phyloP scores from a whole-genome alignment of 2,329 filamentous ascomycete genomes.

The Colletotrichum tropicicola region DNA sequence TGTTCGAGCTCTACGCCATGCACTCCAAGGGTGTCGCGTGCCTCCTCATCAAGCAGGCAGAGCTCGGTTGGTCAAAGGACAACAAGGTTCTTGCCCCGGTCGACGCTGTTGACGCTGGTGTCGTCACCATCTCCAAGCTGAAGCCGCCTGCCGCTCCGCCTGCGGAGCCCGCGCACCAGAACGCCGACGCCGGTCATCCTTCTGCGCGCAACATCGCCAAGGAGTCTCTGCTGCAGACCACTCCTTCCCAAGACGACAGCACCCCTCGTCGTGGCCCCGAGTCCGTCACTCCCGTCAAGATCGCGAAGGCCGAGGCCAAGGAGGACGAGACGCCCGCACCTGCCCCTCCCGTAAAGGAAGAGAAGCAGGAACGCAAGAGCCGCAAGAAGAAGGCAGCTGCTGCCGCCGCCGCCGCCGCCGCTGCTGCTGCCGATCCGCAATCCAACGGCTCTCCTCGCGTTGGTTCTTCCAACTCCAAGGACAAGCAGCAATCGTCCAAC shows the following conservation, averaged over 20 bases:
- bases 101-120: constrained; percentile 77
- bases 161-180: constrained; percentile 51
- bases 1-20: constrained; percentile 97
- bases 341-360: constrained; percentile 43
- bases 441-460: constrained; percentile 51
- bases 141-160: constrained; percentile 59
- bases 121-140: constrained; percentile 80
- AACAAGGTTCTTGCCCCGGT: constrained; percentile 86
- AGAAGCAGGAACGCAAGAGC: constrained; percentile 70
- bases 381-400: constrained; percentile 75
- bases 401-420: constrained; percentile 47
- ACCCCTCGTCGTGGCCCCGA: constrained; percentile 42
- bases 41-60: constrained; percentile 83
- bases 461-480: constrained; percentile 39
- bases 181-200: constrained; percentile 38
- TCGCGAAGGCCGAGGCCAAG: constrained; percentile 54
- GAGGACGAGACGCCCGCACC: constrained; percentile 55
- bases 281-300: constrained; percentile 44
- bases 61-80: constrained; percentile 91
- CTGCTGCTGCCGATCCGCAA: constrained; percentile 54
- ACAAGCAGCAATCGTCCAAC: constrained; percentile 38
- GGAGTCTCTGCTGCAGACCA: constrained; percentile 42
- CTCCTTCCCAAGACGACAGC: constrained; percentile 40
- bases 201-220: constrained; percentile 42
- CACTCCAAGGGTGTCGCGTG: constrained; percentile 97